Evolutionary conservation across 352 stramenopile species (phyloP).

Genomic region (Phytophthora idaei): DNA sequence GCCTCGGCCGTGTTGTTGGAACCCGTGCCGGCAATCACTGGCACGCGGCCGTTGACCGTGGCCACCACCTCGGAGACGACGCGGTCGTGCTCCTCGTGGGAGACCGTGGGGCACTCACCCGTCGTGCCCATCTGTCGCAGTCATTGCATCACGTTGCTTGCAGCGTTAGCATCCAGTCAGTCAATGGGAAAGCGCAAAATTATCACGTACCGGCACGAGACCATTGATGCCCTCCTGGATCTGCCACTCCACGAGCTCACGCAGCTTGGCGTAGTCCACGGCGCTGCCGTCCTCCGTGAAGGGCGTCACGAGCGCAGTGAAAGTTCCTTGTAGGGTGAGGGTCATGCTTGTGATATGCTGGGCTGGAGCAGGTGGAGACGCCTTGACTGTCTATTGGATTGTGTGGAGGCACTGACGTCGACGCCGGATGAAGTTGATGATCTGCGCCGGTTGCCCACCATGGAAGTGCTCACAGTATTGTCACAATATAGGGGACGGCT

Average conservation of each 20-base stretch:
- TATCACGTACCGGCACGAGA: conserved; percentile 88
- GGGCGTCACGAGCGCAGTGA: conserved; percentile 96
- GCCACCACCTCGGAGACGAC: conserved; percentile 94
- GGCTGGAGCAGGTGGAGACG: neutral
- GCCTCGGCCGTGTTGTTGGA: conserved; percentile 93
- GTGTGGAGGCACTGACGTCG: conserved; percentile 22
- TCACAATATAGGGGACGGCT: neutral
- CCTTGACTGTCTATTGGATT: conserved; percentile 39
- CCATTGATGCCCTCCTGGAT: conserved; percentile 95
- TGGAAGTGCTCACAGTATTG: neutral
- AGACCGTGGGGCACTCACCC: conserved; percentile 95
- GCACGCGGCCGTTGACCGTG: conserved; percentile 80
- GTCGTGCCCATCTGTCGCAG: conserved; percentile 93
- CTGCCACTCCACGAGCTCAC: conserved; percentile 93
- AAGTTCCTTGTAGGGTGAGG: conserved; percentile 77
- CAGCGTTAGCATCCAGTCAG: conserved; percentile 3
- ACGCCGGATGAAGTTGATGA: conserved; percentile 36
- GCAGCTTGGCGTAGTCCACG: conserved; percentile 94
- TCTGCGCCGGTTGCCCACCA: conserved; percentile 17
- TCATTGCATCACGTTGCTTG: conserved; percentile 1
- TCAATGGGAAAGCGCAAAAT: neutral
- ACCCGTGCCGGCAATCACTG: conserved; percentile 95
- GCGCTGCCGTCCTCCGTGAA: conserved; percentile 91
- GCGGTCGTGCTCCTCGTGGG: conserved; percentile 94
- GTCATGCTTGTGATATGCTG: conserved; percentile 34